A percentile compares a stretch with the other conserved stretches of the same genome.
phyloP scores from a whole-genome alignment of 1,284 basidiomycete genomes.

The Cutaneotrichosporon sp. region DNA sequence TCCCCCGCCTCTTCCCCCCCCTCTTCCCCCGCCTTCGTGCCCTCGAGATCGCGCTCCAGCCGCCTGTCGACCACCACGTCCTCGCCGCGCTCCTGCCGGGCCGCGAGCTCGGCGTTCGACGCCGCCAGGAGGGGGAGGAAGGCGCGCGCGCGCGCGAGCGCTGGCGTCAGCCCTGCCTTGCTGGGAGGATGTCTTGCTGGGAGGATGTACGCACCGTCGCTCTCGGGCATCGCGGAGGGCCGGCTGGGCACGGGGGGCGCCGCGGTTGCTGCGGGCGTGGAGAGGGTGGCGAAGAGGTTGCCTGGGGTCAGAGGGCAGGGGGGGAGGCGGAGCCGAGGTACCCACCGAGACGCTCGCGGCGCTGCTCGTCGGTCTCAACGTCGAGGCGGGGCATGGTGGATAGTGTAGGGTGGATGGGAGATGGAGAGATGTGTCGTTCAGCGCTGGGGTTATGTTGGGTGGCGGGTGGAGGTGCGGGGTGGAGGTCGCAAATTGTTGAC shows the following conservation, averaged over 20 bases:
- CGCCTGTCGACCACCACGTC: constrained; percentile 38
- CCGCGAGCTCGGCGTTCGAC: constrained; percentile 38
- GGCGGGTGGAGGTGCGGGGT: neutral
- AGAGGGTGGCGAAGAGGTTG: constrained; percentile 20
- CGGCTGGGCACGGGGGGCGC: neutral
- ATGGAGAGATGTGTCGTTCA: neutral
- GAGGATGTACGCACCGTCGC: neutral
- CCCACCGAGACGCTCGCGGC: constrained; percentile 18
- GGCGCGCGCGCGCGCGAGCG: constrained; percentile 37
- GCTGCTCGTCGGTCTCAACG: constrained; percentile 18
- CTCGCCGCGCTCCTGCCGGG: constrained; percentile 29
- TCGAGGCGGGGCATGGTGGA: constrained; percentile 20
- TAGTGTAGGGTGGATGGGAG: neutral
- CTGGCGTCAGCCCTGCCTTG: constrained; percentile 24
- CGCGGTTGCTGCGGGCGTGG: neutral
- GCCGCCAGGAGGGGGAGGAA: constrained; percentile 43
- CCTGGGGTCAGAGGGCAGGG: constrained; percentile 17
- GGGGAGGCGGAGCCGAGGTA: too few relatives aligned
- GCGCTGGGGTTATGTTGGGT: too few relatives aligned
- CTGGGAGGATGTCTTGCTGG: too few relatives aligned
- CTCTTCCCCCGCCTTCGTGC: neutral
- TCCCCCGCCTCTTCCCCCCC: neutral
- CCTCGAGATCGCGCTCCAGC: constrained; percentile 12
- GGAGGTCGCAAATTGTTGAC: constrained; percentile 1
- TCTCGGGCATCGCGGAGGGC: constrained; percentile 19